Evolutionary conservation across 495 filamentous ascomycete genomes (phyloP), one percentile per base, ranked within the genome.

Genomic region (Diplogelasinospora grovesii): DNA sequence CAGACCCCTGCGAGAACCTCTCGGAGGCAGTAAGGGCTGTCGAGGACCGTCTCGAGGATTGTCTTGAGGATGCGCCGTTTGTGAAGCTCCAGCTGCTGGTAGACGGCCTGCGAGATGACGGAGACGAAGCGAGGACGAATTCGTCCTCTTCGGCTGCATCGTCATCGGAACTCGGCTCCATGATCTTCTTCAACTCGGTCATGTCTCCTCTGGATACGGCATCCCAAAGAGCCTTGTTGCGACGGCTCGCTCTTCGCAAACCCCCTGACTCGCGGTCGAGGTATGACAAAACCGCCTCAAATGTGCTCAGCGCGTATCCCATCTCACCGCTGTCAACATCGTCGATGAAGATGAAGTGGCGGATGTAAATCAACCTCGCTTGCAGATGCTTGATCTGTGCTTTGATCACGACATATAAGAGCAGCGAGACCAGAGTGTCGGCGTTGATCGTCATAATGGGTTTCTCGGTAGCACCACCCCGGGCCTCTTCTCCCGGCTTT

Each of bases 281-380:
- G 61, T 99, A 96, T 7, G 88, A 85, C 9, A 99, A 65, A 4
- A 99, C 93, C 1, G 87, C 93, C 63, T 99, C 93, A 35, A 95
- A 85, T 1, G 93, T 99, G 56, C 90, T 97, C 22, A 99, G 66
- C 5, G 94, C 88, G 64, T 99, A 99, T 18, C 93, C 93, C 69
- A 89, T 84, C 65, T 99, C 93, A 22, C 93, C 93, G 54, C 80
- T 90, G 40, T 99, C 93, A 9, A 97, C 89, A 69, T 97, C 93
- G 46, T 96, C 90, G 25, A 92, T 85, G 58, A 95, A 97, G 53
- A 94, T 86, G 49, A 95, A 99, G 43, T 92, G 83, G 38, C 88
- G 83, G 79, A 99, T 94, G 56, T 96, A 97, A 22, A 84, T 66
- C 29, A 97, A 59, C 11, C 90, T 74, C 15, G 93, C 89, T 50